Evolutionary conservation across 208 protist genomes (phyloP), one percentile per base, ranked within the genome.

Genomic region (Novymonas esmeraldas): DNA sequence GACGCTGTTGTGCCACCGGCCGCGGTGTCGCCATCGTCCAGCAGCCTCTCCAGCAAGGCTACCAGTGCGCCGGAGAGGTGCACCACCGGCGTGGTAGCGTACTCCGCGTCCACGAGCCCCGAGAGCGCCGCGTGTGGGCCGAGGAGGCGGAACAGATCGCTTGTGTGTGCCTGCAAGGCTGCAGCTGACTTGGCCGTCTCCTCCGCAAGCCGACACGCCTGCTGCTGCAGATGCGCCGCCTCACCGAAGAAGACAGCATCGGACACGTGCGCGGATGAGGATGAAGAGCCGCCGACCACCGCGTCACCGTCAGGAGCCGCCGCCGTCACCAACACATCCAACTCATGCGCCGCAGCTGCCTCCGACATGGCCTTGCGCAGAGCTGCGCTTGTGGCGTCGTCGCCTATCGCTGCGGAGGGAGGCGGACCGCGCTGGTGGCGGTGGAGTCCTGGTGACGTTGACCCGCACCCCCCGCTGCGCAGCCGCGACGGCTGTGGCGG

Each of bases 181-280:
- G 67, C 58, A 11, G 51, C 59, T 14, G 67, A 45, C 45, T 44
- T 56, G 10, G 59, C 59, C 41, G 51, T 48, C 24, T 73, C 67
- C 11, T 66, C 67, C n/a, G 58, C 45, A 16, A 73, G 51, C 5
- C 58, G 67, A 20, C 22, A 31, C 6, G 42, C 9, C 59, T 66
- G 38, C 39, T 61, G 41, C 22, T 56, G 67, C 67, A 73, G 22
- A 28, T 65, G 67, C 2, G 67, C 59, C 20, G 18, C 51, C 49
- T 66, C 51, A 6, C 59, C 57, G 22, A 60, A 66, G 34, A 73
- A 73, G 24, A 62, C 57, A 13, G 67, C 67, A 28, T 73, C 67
- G 3, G 67, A 65, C 16, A 22, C 29, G 29, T 20, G n/a, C n/a
- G 54, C 34, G 22, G 51, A 41, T 18, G 54, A 59, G 22, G 54